phyloP scores from a whole-genome alignment of 495 filamentous ascomycete species.

The Opeltia flavorubescens region DNA sequence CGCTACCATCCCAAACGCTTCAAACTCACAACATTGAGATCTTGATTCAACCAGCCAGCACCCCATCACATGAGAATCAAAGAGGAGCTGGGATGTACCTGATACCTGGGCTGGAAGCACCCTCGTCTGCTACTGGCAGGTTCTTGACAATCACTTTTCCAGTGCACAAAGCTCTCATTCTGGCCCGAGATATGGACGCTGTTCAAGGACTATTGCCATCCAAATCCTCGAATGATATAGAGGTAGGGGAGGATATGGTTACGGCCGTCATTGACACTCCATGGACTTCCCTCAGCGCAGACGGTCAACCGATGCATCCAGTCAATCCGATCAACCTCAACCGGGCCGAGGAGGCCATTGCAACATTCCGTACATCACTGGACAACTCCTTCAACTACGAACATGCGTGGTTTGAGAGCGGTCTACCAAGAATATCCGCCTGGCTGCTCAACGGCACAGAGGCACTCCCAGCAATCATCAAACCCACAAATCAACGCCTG shows the following conservation, averaged over 20 bases:
- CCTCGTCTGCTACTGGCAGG: slow-evolving; percentile 42
- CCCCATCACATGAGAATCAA: slow-evolving; percentile 23
- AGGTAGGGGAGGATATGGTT: slow-evolving; percentile 28
- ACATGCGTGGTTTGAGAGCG: slow-evolving; percentile 57
- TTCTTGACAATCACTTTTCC: slow-evolving; percentile 59
- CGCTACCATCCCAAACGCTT: slow-evolving; percentile 54
- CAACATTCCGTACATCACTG: slow-evolving; percentile 50
- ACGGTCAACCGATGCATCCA: slow-evolving; percentile 1
- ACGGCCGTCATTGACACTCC: slow-evolving; percentile 39
- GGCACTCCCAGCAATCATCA: slow-evolving; percentile 30
- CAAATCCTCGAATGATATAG: slow-evolving; percentile 23
- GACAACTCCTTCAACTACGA: slow-evolving; percentile 57
- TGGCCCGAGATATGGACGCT: slow-evolving; percentile 50
- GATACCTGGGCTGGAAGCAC: slow-evolving; percentile 58
- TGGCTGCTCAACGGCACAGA: slow-evolving; percentile 49
- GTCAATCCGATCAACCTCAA: slow-evolving; percentile 39
- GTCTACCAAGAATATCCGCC: slow-evolving; percentile 45
- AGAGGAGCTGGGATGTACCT: slow-evolving; percentile 42
- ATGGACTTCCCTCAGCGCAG: slow-evolving; percentile 15
- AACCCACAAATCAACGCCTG: slow-evolving; percentile 48
- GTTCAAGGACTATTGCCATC: slow-evolving; percentile 36
- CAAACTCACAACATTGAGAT: slow-evolving; percentile 62
- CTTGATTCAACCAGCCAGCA: slow-evolving; percentile 46
- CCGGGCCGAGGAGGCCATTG: slow-evolving; percentile 42
- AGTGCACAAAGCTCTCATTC: slow-evolving; percentile 68